Percentiles rank a stretch among this genome's conserved stretches.
Conservation (phyloP, 768 basidiomycete genomes). For the Pisolithus sp. region DNA sequence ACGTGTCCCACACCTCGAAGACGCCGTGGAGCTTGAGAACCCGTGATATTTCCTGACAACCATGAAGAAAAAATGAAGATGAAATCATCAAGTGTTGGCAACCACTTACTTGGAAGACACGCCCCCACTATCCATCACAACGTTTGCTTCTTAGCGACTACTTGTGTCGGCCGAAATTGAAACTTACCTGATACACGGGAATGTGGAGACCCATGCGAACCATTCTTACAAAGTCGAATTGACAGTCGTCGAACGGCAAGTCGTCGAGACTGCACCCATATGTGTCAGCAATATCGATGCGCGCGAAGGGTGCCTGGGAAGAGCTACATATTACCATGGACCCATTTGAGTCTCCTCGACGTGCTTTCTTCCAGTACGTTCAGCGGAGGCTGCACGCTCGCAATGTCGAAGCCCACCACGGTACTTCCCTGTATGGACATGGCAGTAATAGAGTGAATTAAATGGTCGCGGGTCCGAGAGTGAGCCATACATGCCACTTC, state of each 20-base stretch:
- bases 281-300: constrained; percentile 5
- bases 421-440: constrained; percentile 37
- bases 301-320: not conserved
- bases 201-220: constrained; percentile 59
- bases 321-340: constrained; percentile 60
- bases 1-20: constrained; percentile 47
- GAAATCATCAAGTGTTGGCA: constrained; percentile 5
- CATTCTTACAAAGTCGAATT: constrained; percentile 65
- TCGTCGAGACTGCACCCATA: constrained; percentile 46
- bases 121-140: constrained; percentile 47
- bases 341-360: constrained; percentile 52
- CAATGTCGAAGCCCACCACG: constrained; percentile 56
- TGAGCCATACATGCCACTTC: constrained; percentile 47
- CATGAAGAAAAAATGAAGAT: constrained; percentile 10
- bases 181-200: constrained; percentile 63
- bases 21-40: constrained; percentile 57
- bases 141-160: constrained; percentile 12
- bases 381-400: constrained; percentile 46
- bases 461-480: not conserved
- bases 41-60: constrained; percentile 55
- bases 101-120: constrained; percentile 50
- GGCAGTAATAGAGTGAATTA: not conserved
- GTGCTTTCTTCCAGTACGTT: constrained; percentile 34
- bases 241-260: constrained; percentile 49
- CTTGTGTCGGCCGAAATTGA: not conserved